phyloP scores from a whole-genome alignment of 345 rosid genomes.

The Eutrema japonicum region DNA sequence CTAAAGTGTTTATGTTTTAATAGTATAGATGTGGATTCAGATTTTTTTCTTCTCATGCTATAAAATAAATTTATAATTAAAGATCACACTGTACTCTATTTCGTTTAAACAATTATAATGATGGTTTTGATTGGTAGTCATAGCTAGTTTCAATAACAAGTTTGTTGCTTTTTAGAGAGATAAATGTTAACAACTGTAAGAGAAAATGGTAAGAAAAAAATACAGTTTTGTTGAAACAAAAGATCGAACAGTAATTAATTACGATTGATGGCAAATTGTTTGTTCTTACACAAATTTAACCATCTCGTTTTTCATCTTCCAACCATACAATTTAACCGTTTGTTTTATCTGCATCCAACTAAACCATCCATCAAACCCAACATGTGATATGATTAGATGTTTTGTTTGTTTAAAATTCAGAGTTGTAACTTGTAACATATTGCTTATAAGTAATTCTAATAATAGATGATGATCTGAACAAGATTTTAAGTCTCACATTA shows the following conservation, averaged over 20 bases:
- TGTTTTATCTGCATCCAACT: not conserved
- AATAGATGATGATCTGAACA: not conserved
- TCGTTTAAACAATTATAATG: not conserved
- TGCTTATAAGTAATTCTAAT: not conserved
- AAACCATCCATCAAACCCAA: not conserved
- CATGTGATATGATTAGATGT: not conserved
- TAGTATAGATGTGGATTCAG: not conserved
- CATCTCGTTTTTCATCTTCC: not conserved
- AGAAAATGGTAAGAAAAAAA: not conserved
- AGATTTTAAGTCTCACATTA: not conserved
- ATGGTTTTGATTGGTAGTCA: not conserved
- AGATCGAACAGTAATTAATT: not conserved
- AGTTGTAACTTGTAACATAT: not conserved
- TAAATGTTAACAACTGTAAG: not conserved
- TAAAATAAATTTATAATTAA: not conserved
- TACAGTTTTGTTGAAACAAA: not conserved
- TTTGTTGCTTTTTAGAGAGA: not conserved
- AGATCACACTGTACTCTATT: not conserved
- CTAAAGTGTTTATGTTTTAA: no score
- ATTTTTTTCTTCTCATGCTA: not conserved
- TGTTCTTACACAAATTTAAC: no score
- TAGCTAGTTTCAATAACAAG: not conserved
- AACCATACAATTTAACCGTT: not conserved
- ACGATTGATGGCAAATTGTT: no score
- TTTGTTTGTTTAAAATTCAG: no score